These are phyloP conservation scores for Eucalyptus virginea DNA, from an alignment of 345 rosid species.

Conservation along the genomic window DNA sequence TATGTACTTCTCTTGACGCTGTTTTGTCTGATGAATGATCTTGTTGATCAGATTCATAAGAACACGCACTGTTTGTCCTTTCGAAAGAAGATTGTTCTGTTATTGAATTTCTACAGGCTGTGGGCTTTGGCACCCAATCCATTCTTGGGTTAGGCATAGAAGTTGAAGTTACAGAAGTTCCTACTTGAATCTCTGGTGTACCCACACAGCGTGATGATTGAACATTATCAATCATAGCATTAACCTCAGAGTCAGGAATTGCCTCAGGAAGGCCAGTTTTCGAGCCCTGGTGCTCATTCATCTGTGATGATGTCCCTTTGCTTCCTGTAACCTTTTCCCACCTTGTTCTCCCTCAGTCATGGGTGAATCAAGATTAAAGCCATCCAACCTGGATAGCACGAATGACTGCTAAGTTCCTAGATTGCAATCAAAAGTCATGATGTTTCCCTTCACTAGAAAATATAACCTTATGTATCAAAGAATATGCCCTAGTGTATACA, in stretches of 20 bases:
- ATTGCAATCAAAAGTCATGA: neutral
- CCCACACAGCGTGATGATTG: neutral
- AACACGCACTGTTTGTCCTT: neutral
- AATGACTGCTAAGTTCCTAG: neutral
- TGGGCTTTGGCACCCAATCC: neutral
- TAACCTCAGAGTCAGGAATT: slow-evolving; percentile 2
- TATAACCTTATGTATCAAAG: neutral
- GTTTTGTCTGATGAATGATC: neutral
- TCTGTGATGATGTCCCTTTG: slow-evolving; percentile 14
- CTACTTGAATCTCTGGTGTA: neutral
- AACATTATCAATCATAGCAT: neutral
- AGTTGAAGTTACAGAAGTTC: neutral
- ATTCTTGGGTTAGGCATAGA: neutral
- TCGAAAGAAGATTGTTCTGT: neutral
- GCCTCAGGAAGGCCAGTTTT: slow-evolving; percentile 3
- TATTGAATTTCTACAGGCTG: neutral
- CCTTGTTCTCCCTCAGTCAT: slow-evolving; percentile 19
- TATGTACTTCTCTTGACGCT: neutral
- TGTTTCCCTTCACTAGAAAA: neutral
- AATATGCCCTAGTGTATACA: neutral
- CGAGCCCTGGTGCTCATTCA: slow-evolving; percentile 9
- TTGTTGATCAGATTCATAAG: slow-evolving; percentile 7
- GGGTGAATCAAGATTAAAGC: slow-evolving; percentile 37
- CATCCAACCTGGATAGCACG: slow-evolving; percentile 36
- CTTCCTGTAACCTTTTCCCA: slow-evolving; percentile 7